These are phyloP conservation scores for Entomortierella lignicola DNA, from an alignment of 192 early-diverging fungal genomes.

Conservation along the genomic window DNA sequence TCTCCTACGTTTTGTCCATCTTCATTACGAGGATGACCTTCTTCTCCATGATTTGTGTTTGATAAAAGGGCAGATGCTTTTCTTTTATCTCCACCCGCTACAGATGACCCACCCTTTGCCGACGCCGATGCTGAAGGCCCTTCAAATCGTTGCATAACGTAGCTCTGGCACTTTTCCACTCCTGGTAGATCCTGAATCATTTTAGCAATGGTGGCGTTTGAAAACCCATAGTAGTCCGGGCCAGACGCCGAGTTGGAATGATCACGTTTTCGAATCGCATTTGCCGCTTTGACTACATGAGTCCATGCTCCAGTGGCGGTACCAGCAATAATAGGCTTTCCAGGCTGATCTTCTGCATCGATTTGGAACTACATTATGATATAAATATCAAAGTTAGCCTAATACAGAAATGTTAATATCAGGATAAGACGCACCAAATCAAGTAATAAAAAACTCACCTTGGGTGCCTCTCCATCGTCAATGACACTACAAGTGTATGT, in stretches of 20 bases:
- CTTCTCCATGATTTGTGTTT: not conserved
- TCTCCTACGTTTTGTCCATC: not conserved
- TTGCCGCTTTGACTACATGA: slow-evolving; percentile 78
- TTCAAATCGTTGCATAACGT: slow-evolving; percentile 76
- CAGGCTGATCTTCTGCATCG: slow-evolving; percentile 82
- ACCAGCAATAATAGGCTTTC: slow-evolving; percentile 74
- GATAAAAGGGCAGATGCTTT: not conserved
- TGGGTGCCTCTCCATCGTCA: slow-evolving; percentile 81
- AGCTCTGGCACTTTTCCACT: slow-evolving; percentile 76
- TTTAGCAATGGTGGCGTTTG: slow-evolving; percentile 85
- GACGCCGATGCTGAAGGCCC: slow-evolving; percentile 30
- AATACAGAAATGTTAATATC: too few species aligned
- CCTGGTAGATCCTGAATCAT: slow-evolving; percentile 91
- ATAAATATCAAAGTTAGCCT: slow-evolving; percentile 10
- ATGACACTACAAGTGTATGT: slow-evolving; percentile 82
- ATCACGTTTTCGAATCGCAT: slow-evolving; percentile 81
- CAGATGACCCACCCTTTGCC: not conserved
- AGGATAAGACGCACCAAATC: too few species aligned
- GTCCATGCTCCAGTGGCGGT: slow-evolving; percentile 95
- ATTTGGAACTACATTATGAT: slow-evolving; percentile 77
- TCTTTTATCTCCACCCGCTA: not conserved
- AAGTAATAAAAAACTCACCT: slow-evolving; percentile 33
- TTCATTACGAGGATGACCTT: not conserved
- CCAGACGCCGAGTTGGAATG: slow-evolving; percentile 86
- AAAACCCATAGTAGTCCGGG: slow-evolving; percentile 93